Evolutionary conservation across 1,284 basidiomycete genomes (phyloP), one percentile per base, ranked within the genome.

Genomic region (Leucoagaricus sp.): DNA sequence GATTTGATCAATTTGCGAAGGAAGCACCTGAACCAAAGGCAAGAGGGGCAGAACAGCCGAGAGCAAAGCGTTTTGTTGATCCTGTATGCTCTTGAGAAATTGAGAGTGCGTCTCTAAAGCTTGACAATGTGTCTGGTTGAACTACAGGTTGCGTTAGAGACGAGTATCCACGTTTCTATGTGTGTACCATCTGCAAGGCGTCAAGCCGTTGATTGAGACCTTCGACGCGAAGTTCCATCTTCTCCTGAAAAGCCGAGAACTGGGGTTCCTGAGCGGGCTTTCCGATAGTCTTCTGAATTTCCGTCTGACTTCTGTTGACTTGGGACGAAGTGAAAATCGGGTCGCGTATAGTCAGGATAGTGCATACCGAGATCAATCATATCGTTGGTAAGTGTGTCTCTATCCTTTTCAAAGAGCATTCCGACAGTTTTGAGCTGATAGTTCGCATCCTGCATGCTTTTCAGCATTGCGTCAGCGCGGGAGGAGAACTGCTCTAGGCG

Each of bases 291-390:
- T 77, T 79, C 61, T 84, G 82, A n/a, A 89, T 67, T 61, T 82
- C 79, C 3, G 70, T 75, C 64, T 87, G 86, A 58, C 77, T 80
- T 59, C 85, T 76, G 59, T 85, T 86, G 7, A 82, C 87, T 79
- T 40, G 31, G 12, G 8, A 36, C 33, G 21, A 36, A 5, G 19
- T 36, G 4, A 36, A 25, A 2, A 10, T 6, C 3, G n/a, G 48
- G 9, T 1, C 13, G 21, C 21, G 38, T 49, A n/a, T 17, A 38
- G 4, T 28, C 31, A 31, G 4, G 29, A 12, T 15, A 44, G 33
- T 9, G 8, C 33, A 10, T 17, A 60, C 61, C 61, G 38, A 62
- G 61, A 52, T 62, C 61, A 19, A 62, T 56, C 21, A 62, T 60
- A 34, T 62, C 61, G 50, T 57, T 59, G 10, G 55, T 53, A n/a